Base-by-base conservation (phyloP, 257 asterid species). In the Euphrasia confusa region DNA sequence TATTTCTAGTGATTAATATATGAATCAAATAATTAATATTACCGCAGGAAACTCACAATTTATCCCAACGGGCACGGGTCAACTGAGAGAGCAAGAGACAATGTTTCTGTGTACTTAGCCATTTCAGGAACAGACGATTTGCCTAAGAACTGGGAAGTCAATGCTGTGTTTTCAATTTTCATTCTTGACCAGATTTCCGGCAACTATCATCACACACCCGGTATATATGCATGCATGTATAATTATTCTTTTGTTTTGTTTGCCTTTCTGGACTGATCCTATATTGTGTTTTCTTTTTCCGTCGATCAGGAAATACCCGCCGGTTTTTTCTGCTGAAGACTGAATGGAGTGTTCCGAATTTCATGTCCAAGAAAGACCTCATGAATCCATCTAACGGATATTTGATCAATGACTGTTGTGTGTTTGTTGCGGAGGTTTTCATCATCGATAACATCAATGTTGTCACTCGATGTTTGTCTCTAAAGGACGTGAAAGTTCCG, bases 341-440 rank as follows among this genome's bases (percentile, higher is more conserved):
- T 0, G 32, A 59, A 12, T 61, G 75, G 66, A 71, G 74, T 8
- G 49, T 71, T 53, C 10, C 68, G 42, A 55, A 78, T 4, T 56
- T 78, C 30, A 44, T 78, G 2, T 17, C 65, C 0, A 65, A 45
- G 45, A 21, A 59, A 10, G 7, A 0, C 28, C 18, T 77, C 49
- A 55, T 1, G 2, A 42, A 68, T 24, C 63, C 70, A 44, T 50
- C 66, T 11, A 74, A 68, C 0, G 73, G 79, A 3, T 74, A 47
- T 44, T 3, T 71, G 1, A 57, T 67, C 0, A 18, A 70, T 0
- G 72, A 68, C 55, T 70, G 21, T 1, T 74, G 75, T 48, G 66
- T 65, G 15, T 61, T 77, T 56, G 82, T 75, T 0, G 60, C 61
- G 30, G 61, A 57, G 15, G 61, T 57, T 12, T 57, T 57, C 13